These are phyloP conservation scores for Pseudocercospora macadamiae DNA, from an alignment of 2,329 filamentous ascomycete species.

Conservation along the genomic window DNA sequence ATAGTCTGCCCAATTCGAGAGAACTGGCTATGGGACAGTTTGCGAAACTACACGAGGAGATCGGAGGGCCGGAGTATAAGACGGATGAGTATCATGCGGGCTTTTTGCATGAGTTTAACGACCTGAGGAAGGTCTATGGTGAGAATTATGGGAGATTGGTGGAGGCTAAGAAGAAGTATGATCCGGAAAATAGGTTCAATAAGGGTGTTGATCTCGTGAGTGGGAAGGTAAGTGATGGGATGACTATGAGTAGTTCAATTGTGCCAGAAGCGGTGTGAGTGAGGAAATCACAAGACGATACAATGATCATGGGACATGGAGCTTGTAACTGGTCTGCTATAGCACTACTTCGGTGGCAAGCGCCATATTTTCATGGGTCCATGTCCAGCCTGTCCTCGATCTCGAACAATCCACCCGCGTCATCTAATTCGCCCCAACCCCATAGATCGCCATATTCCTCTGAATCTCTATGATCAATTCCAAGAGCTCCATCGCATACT, in stretches of 20 bases:
- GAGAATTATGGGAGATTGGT: constrained; percentile 29
- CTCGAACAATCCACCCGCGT: too few relatives aligned
- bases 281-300: too few relatives aligned
- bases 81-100: constrained; percentile 31
- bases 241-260: constrained; percentile 8
- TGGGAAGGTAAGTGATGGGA: constrained; percentile 15
- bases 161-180: constrained; percentile 29
- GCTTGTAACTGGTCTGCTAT: too few relatives aligned
- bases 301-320: too few relatives aligned
- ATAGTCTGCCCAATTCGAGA: constrained; percentile 22
- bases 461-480: not conserved
- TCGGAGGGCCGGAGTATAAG: constrained; percentile 25
- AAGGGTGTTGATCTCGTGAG: constrained; percentile 25
- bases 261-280: not conserved
- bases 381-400: too few relatives aligned
- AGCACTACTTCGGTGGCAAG: too few relatives aligned
- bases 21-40: constrained; percentile 26
- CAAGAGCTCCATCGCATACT: too few relatives aligned
- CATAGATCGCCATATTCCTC: too few relatives aligned
- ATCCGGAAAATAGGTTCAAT: constrained; percentile 27
- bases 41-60: constrained; percentile 16
- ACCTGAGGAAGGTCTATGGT: constrained; percentile 29
- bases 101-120: constrained; percentile 32
- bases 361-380: too few relatives aligned
- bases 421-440: too few relatives aligned